Base-by-base conservation (phyloP, 345 rosid genomes). In the Erucastrum elatum region DNA sequence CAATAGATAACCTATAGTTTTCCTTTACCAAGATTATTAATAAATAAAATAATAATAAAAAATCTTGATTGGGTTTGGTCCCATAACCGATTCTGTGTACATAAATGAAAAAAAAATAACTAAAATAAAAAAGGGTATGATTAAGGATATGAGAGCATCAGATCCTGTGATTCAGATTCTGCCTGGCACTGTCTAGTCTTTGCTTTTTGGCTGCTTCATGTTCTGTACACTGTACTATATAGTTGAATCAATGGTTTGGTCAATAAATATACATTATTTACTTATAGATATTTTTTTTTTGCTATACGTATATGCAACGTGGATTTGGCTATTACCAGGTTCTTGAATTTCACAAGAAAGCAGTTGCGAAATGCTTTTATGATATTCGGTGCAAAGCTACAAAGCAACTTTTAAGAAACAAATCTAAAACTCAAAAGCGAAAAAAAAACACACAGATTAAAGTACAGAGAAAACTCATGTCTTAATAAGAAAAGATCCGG, bases 191-290 rank as follows among this genome's bases (percentile, higher is more conserved):
- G 77, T 72, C 77, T 65, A 64, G 76, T 78, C 74, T 35, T 78
- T 78, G 77, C 69, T 60, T 78, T 78, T 78, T 78, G 77, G 82
- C 82, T 72, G 64, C 68, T 78, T 78, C 82, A 78, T 80, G 71
- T 68, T 79, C 26, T 79, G 75, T 74, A 74, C 79, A 74, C 60
- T 79, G 75, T 79, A 74, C 66, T 66, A 68, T 21, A 21, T 21
- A 21, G 21, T 39, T 74, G 51, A 61, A 16, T 64, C 67, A 68
- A 51, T 80, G 65, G 70, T 34, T 66, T 72, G 74, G 78, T 73
- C 82, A 73, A 66, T 72, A 44, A 30, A 46, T 76, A 76, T 60
- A 17, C 12, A 31, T 56, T 68, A 8, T 39, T 1, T 49, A 44
- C 59, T 21, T 2, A 35, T 34, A 31, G 12, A 53, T 29, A 69